Evolutionary conservation across 495 filamentous ascomycete genomes (phyloP).

Genomic region (Letharia lupina): DNA sequence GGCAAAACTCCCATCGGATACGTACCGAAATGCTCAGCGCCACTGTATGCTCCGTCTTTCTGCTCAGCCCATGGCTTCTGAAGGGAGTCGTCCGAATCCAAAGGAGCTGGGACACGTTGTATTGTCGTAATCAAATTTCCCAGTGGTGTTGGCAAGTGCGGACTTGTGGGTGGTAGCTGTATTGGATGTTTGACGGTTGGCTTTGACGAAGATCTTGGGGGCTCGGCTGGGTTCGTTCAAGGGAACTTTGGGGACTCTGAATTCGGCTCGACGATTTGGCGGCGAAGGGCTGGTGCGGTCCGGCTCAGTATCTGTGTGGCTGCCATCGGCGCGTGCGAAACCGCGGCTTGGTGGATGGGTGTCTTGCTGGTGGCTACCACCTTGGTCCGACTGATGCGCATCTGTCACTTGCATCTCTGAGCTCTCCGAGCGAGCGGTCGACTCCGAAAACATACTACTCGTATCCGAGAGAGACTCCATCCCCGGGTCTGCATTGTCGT

Average conservation of each 20-base stretch:
- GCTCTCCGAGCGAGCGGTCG: background rate
- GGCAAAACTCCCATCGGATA: background rate
- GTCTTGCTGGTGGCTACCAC: background rate
- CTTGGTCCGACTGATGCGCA: background rate
- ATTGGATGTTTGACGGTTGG: background rate
- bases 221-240: background rate
- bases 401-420: background rate
- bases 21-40: constrained; percentile 1
- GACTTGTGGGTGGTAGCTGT: no score
- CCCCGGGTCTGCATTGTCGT: background rate
- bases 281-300: background rate
- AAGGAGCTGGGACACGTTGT: constrained; percentile 2
- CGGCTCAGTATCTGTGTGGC: background rate
- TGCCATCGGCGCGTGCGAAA: background rate
- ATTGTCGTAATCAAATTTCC: background rate
- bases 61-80: background rate
- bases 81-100: background rate
- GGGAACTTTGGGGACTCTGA: no score
- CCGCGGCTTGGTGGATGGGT: background rate
- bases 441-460: background rate
- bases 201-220: background rate
- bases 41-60: background rate
- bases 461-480: constrained; percentile 3
- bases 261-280: background rate
- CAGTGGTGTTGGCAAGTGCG: background rate